Evolutionary conservation across 2,329 filamentous ascomycete genomes (phyloP).

Genomic region (Ambrosiella beaveri): DNA sequence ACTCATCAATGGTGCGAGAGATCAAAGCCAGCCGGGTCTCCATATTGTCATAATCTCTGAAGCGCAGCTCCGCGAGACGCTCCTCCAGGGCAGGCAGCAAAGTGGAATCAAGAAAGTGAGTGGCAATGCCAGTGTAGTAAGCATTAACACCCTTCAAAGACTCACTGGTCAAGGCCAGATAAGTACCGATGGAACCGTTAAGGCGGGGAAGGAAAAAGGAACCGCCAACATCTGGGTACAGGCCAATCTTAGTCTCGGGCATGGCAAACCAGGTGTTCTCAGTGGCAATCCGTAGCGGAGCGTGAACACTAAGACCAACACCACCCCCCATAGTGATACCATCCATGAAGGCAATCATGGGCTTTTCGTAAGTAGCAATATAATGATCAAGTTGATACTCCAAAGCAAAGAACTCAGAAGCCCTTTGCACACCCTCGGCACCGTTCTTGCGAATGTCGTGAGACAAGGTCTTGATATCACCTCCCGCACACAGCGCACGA

Average conservation of each 20-base stretch:
- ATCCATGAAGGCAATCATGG: slow-evolving; percentile 90
- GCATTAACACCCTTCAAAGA: slow-evolving; percentile 66
- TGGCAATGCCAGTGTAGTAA: slow-evolving; percentile 82
- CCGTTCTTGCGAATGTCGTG: slow-evolving; percentile 55
- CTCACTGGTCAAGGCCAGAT: slow-evolving; percentile 82
- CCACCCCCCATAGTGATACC: slow-evolving; percentile 97
- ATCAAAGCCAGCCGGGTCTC: slow-evolving; percentile 51
- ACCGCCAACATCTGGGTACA: slow-evolving; percentile 94
- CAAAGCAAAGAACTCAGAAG: slow-evolving; percentile 72
- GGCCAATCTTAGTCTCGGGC: slow-evolving; percentile 96
- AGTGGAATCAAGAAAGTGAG: slow-evolving; percentile 89
- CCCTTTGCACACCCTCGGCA: slow-evolving; percentile 34
- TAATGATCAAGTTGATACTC: slow-evolving; percentile 95
- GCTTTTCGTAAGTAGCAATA: slow-evolving; percentile 85
- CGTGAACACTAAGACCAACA: slow-evolving; percentile 84
- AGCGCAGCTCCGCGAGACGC: slow-evolving; percentile 75
- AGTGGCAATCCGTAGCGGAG: slow-evolving; percentile 89
- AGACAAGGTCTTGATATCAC: slow-evolving; percentile 71
- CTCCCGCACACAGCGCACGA: slow-evolving; percentile 80
- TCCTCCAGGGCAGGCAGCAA: slow-evolving; percentile 65
- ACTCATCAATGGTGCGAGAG: slow-evolving; percentile 83
- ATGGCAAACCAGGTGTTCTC: slow-evolving; percentile 93
- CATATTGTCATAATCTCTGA: slow-evolving; percentile 56
- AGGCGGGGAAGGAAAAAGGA: slow-evolving; percentile 90
- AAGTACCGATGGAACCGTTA: slow-evolving; percentile 73